Conservation (phyloP, 75 land plant species). For the Adiantum capillusveneris region DNA sequence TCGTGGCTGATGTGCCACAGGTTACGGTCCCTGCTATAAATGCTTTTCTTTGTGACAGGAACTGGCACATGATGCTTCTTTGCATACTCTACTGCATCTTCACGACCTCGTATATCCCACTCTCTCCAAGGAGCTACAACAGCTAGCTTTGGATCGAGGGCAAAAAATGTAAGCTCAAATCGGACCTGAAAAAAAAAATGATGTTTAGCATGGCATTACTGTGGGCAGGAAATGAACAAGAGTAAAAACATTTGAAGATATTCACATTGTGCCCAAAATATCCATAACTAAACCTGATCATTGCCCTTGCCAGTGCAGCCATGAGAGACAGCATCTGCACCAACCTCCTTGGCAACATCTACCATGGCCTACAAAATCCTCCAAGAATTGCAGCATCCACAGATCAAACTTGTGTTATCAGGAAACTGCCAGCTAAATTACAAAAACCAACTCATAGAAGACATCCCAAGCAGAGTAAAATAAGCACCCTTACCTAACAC, state of each 20-base stretch:
- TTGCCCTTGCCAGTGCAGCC: slow-evolving; percentile 99
- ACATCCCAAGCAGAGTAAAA: no score
- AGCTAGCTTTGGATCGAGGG: slow-evolving; percentile 79
- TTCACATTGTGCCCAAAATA: no score
- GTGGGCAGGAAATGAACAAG: no score
- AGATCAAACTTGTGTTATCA: no score
- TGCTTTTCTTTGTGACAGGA: slow-evolving; percentile 94
- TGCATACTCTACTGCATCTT: slow-evolving; percentile 99
- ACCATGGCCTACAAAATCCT: slow-evolving; percentile 99
- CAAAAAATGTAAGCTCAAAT: slow-evolving; percentile 95
- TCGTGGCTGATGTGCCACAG: slow-evolving; percentile 99
- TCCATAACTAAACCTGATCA: slow-evolving; percentile 59
- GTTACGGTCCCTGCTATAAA: slow-evolving; percentile 96
- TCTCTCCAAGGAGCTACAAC: slow-evolving; percentile 99
- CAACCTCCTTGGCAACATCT: slow-evolving; percentile 88
- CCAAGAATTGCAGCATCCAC: no score
- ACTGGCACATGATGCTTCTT: slow-evolving; percentile 94
- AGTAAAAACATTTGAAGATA: no score
- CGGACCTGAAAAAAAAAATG: slow-evolving; percentile 64
- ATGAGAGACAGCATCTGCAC: slow-evolving; percentile 98
- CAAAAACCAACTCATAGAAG: no score
- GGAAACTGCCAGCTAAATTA: no score
- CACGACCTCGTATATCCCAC: slow-evolving; percentile 95
- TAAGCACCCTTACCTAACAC: no score
- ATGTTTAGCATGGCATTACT: no score